phyloP scores from a whole-genome alignment of 345 rosid genomes.

The Lumnitzera littorea region DNA sequence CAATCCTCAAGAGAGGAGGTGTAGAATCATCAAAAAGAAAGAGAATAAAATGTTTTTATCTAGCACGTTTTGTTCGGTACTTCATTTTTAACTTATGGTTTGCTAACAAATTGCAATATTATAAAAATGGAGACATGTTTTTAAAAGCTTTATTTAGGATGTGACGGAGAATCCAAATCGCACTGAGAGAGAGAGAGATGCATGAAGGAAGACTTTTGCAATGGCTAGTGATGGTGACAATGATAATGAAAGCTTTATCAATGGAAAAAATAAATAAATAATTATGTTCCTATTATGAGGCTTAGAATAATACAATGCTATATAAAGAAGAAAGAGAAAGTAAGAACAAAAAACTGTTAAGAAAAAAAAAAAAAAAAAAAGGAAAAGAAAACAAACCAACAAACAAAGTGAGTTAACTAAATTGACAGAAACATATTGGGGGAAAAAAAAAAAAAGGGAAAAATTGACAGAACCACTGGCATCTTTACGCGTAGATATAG shows the following conservation, averaged over 20 bases:
- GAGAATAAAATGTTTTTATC: neutral
- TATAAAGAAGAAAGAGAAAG: neutral
- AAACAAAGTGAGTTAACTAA: neutral
- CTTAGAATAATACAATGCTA: too few species aligned
- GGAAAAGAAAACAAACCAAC: too few species aligned
- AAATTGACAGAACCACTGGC: slow-evolving; percentile 12
- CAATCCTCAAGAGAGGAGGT: too few species aligned
- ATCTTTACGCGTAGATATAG: neutral
- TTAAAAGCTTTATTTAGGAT: too few species aligned
- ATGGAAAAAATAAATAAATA: neutral
- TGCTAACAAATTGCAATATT: too few species aligned
- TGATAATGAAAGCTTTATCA: neutral
- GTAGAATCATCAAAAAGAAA: neutral
- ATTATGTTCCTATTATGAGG: too few species aligned
- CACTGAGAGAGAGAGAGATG: too few species aligned
- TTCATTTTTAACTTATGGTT: too few species aligned
- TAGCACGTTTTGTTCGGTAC: neutral
- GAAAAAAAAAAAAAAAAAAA: neutral
- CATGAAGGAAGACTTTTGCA: too few species aligned
- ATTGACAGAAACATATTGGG: slow-evolving; percentile 5
- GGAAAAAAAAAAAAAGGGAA: too few species aligned
- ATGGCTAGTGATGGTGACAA: neutral
- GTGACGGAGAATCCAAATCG: too few species aligned
- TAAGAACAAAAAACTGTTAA: neutral
- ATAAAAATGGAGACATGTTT: too few species aligned